phyloP scores from a whole-genome alignment of 805 yeast species.

The Myxozyma lipomycoides region DNA sequence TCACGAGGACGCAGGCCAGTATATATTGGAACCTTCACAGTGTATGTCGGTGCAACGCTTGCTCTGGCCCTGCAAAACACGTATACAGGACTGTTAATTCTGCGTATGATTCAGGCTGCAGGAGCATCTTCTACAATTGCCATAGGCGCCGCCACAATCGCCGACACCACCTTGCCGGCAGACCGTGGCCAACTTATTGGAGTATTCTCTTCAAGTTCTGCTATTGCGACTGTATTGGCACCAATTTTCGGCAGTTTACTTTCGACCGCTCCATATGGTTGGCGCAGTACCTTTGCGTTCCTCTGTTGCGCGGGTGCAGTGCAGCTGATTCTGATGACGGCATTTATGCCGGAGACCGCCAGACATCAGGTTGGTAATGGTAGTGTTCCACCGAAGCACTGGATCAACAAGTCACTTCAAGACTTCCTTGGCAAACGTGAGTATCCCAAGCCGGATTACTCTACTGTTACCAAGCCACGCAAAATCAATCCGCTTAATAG shows the following conservation, averaged over 20 bases:
- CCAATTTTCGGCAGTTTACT: slow-evolving; percentile 61
- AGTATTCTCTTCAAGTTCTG: slow-evolving; percentile 57
- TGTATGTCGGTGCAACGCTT: slow-evolving; percentile 58
- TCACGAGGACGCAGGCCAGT: slow-evolving; percentile 68
- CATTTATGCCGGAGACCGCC: slow-evolving; percentile 69
- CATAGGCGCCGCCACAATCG: slow-evolving; percentile 63
- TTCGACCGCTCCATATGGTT: slow-evolving; percentile 45
- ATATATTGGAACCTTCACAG: slow-evolving; percentile 49
- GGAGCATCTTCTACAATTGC: slow-evolving; percentile 76
- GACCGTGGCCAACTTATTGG: slow-evolving; percentile 73
- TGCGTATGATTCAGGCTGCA: slow-evolving; percentile 70
- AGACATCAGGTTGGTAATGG: slow-evolving; percentile 74
- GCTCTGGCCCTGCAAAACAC: slow-evolving; percentile 58
- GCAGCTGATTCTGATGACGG: slow-evolving; percentile 34
- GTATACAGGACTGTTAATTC: slow-evolving; percentile 54
- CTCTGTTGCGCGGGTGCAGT: slow-evolving; percentile 60
- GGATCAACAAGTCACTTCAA: slow-evolving; percentile 1
- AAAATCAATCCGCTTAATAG: slow-evolving; percentile 3
- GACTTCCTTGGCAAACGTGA: background rate
- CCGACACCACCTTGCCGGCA: slow-evolving; percentile 62
- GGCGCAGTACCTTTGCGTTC: slow-evolving; percentile 82
- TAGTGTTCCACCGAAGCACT: slow-evolving; percentile 48
- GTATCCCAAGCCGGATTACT: background rate
- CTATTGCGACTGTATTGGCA: slow-evolving; percentile 73
- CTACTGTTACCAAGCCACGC: background rate